Base-by-base conservation (phyloP, 1,284 basidiomycete genomes). In the Ceratobasidium sp. region DNA sequence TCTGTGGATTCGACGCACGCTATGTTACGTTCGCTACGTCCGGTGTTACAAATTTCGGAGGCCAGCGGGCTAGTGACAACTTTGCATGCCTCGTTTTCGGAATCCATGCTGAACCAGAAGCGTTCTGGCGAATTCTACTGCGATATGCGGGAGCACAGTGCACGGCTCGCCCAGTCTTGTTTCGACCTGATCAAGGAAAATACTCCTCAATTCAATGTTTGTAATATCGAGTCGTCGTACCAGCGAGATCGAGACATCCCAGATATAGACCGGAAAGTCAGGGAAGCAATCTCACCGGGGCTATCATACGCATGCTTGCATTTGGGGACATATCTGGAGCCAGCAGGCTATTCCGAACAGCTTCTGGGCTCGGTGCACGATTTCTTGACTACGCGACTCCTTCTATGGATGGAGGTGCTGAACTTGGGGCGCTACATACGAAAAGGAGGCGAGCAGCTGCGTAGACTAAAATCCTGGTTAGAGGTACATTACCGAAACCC, bases 341-440 rank as follows among this genome's bases (percentile, higher is more conserved):
- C 35, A 3, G 44, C 12, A 3, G 23, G 10, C 3, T 6, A 44
- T 14, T 10, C 23, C n/a, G 23, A 48, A 7, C 1, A 30, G 6
- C 27, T 73, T 2, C 7, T 27, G n/a, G 70, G 1, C 2, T 2
- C 8, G 23, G 5, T 62, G 14, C 14, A 44, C n/a, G 14, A 46
- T 7, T 20, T 73, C 12, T 20, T 71, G 12, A 44, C 69, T n/a
- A 20, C 16, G 33, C 27, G 35, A 27, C 35, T 70, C 0, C 41
- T 70, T 3, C 38, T 70, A n/a, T 70, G 68, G 38, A 38, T 70
- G 35, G 68, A 70, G 41, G 30, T 70, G 41, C 20, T 70, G 27
- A 70, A 70, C 35, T 33, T 70, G 20, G 30, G 30, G 2, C 2
- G 54, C 10, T 20, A 1, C 5, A 38, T 35, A 12, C 30, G 18